A percentile compares a stretch with the other conserved stretches of the same genome.
Conservation (phyloP, 148 eudicot species). For the Chenopodium album region DNA sequence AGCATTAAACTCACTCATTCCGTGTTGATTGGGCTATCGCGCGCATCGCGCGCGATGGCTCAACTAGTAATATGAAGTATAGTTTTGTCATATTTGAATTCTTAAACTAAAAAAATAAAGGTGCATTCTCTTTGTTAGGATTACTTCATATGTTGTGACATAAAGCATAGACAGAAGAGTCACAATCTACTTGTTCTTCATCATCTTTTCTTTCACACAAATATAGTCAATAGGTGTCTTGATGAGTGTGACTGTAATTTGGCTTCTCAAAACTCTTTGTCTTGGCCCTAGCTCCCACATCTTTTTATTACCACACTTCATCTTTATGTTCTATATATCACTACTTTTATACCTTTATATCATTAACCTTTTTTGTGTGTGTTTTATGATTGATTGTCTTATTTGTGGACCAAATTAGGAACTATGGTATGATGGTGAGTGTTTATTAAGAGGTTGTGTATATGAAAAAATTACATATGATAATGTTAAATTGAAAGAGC, state of each 20-base stretch:
- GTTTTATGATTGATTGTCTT: constrained; percentile 19
- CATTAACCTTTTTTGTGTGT: constrained; percentile 4
- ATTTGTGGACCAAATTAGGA: constrained; percentile 30
- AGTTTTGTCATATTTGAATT: background rate
- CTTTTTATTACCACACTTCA: constrained; percentile 6
- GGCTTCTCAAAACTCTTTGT: constrained; percentile 25
- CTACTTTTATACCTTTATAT: background rate
- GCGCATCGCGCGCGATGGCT: too few species aligned
- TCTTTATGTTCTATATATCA: background rate
- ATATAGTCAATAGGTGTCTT: constrained; percentile 17
- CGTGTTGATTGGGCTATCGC: too few species aligned
- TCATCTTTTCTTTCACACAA: constrained; percentile 1
- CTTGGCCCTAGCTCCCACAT: constrained; percentile 15
- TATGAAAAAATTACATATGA: background rate
- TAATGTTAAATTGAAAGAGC: constrained; percentile 6
- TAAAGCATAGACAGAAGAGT: constrained; percentile 22
- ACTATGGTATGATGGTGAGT: constrained; percentile 32
- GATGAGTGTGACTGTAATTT: constrained; percentile 27
- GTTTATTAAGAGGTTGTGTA: constrained; percentile 1
- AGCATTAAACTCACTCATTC: too few species aligned
- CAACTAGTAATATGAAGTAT: constrained; percentile 2
- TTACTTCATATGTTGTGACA: constrained; percentile 5
- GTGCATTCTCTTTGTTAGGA: background rate
- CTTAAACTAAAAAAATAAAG: background rate
- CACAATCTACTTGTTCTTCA: constrained; percentile 21